A percentile compares a stretch with the other conserved stretches of the same genome.
phyloP scores from a whole-genome alignment of 73 alveolate genomes.

The Blepharisma stoltei region DNA sequence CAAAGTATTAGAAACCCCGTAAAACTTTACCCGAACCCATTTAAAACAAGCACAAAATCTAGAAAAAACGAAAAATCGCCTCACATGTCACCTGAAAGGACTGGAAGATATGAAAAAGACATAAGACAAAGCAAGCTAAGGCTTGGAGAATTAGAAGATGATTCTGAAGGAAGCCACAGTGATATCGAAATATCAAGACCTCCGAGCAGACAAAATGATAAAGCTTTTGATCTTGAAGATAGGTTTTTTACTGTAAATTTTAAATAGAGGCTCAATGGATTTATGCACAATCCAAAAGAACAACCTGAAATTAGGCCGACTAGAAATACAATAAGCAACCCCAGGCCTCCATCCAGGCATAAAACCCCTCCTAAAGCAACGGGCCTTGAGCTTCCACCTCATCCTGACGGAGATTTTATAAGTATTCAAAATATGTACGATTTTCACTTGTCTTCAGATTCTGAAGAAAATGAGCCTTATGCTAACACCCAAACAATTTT shows the following conservation, averaged over 20 bases:
- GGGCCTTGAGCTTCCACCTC: slow-evolving; percentile 40
- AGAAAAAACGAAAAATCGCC: too few relatives aligned
- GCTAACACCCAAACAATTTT: too few relatives aligned
- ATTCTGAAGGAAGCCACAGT: background rate
- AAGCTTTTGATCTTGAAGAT: slow-evolving; percentile 11
- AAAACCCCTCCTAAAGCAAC: slow-evolving; percentile 52
- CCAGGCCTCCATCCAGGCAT: slow-evolving; percentile 49
- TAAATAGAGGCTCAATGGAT: background rate
- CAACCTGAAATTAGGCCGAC: too few relatives aligned
- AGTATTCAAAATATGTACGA: slow-evolving; percentile 39
- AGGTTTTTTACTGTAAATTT: background rate
- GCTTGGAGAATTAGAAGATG: slow-evolving; percentile 7
- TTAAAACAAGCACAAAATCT: too few relatives aligned
- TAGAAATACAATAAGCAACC: background rate
- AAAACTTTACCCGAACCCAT: too few relatives aligned
- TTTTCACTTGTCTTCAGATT: too few relatives aligned
- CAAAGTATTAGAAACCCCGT: too few relatives aligned
- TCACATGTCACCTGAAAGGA: too few relatives aligned
- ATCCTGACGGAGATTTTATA: slow-evolving; percentile 1
- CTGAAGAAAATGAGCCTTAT: too few relatives aligned
- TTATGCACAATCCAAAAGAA: background rate
- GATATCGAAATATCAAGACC: slow-evolving; percentile 3
- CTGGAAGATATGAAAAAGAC: too few relatives aligned
- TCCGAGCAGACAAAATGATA: slow-evolving; percentile 10
- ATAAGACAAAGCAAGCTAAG: background rate